Percentiles rank a stretch among this genome's conserved stretches.
Conservation (phyloP, 352 stramenopile genomes). For the Phytophthora brassicae region DNA sequence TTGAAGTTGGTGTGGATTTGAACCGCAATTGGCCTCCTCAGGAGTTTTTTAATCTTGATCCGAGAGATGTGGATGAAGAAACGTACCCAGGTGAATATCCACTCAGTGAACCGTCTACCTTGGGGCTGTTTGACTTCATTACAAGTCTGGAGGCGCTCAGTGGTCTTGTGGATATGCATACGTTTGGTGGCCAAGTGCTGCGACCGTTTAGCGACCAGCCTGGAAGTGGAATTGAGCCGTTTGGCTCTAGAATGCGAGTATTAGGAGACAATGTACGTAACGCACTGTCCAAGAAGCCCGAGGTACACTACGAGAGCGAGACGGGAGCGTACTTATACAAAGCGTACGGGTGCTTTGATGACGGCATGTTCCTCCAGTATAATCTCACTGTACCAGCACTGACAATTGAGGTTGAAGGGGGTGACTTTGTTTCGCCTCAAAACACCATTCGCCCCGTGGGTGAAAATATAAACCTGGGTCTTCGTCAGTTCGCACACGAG, state of each 20-base stretch:
- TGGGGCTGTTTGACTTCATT: slow-evolving; percentile 59
- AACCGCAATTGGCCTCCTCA: slow-evolving; percentile 72
- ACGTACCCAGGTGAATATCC: slow-evolving; percentile 59
- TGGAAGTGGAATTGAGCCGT: slow-evolving; percentile 42
- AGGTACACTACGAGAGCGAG: slow-evolving; percentile 56
- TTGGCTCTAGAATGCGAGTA: slow-evolving; percentile 46
- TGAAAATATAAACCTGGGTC: slow-evolving; percentile 51
- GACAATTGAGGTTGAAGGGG: slow-evolving; percentile 71
- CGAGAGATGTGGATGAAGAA: slow-evolving; percentile 40
- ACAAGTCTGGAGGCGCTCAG: slow-evolving; percentile 39
- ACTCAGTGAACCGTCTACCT: slow-evolving; percentile 59
- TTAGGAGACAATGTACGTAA: slow-evolving; percentile 50
- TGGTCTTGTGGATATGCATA: slow-evolving; percentile 71
- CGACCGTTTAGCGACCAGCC: slow-evolving; percentile 66
- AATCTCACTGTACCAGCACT: slow-evolving; percentile 67
- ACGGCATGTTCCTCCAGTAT: slow-evolving; percentile 54
- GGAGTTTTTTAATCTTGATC: slow-evolving; percentile 59
- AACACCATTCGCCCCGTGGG: slow-evolving; percentile 61
- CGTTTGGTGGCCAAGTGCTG: slow-evolving; percentile 56
- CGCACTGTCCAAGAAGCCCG: slow-evolving; percentile 42
- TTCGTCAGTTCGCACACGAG: slow-evolving; percentile 64
- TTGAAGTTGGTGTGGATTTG: slow-evolving; percentile 62
- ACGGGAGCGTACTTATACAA: slow-evolving; percentile 57
- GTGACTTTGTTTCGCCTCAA: slow-evolving; percentile 66
- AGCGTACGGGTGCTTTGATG: slow-evolving; percentile 72